These are phyloP conservation scores for Amyloporia xantha DNA, from an alignment of 768 basidiomycete species.

Conservation along the genomic window DNA sequence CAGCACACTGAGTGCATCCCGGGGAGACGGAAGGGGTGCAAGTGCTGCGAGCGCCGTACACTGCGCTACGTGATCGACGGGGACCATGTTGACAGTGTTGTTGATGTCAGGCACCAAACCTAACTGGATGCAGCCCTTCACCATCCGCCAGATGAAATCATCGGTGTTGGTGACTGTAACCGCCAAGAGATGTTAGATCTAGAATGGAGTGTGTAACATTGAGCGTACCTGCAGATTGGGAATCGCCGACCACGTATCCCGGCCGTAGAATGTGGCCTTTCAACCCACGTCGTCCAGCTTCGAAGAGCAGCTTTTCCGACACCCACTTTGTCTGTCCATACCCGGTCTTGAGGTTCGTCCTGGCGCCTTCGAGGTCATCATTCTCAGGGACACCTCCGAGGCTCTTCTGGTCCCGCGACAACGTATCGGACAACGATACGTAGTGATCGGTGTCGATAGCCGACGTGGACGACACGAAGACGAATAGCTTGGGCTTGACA, in stretches of 20 bases:
- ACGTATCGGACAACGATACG: constrained; percentile 75
- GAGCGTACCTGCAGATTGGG: constrained; percentile 69
- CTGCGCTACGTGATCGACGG: constrained; percentile 91
- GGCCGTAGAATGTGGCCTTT: constrained; percentile 84
- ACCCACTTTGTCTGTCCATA: constrained; percentile 99
- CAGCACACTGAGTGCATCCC: constrained; percentile 46
- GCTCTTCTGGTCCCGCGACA: constrained; percentile 33
- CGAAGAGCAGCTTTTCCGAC: constrained; percentile 87
- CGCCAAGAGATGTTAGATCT: neutral
- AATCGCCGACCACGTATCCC: constrained; percentile 95
- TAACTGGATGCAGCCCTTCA: constrained; percentile 98
- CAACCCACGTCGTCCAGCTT: constrained; percentile 83
- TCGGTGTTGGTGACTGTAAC: constrained; percentile 91
- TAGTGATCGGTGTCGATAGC: constrained; percentile 90
- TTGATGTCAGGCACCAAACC: constrained; percentile 95
- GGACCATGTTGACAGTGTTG: constrained; percentile 97
- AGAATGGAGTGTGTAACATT: no score
- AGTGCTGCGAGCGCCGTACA: constrained; percentile 72
- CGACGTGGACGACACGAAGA: constrained; percentile 96
- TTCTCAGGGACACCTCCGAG: constrained; percentile 74
- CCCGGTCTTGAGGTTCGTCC: constrained; percentile 70
- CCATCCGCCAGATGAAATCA: constrained; percentile 96
- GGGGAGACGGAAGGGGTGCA: constrained; percentile 39
- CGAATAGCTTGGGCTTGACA: constrained; percentile 67
- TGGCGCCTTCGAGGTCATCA: constrained; percentile 86